Base-by-base conservation (phyloP, 2,329 filamentous ascomycete species). In the Apiospora rasikravindrae region DNA sequence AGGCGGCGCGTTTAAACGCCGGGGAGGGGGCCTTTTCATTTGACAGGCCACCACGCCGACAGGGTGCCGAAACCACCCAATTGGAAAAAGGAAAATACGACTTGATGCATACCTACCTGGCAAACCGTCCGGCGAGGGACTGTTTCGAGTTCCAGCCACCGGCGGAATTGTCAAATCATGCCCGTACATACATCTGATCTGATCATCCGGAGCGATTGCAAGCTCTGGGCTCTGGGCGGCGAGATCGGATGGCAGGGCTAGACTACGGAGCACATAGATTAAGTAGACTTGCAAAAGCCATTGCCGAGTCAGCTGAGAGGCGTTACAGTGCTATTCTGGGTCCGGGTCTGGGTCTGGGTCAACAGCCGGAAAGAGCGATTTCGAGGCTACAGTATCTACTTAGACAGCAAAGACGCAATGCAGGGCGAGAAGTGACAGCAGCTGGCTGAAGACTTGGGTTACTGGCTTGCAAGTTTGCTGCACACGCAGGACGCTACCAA, bases 81-180 rank as follows among this genome's bases (percentile, higher is more conserved):
- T 64, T 24, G 19, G 53, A 37, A 61, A 37, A 37, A 37, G n/a
- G 53, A 14, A 64, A 64, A 19, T 14, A 57, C 8, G 26, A 29
- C 4, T 14, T 2, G 11, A 64, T n/a, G 29, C 8, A 40, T n/a
- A 22, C 29, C 11, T 64, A 64, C 33, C n/a, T 64, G 22, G 33
- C 22, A 40, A 40, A 19, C 57, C 22, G n/a, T 64, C 33, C 33
- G 57, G 19, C 53, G 53, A 64, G 57, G 57, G 29, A 64, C n/a
- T 40, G 57, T 64, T 64, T 64, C 57, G 57, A n/a, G 33, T 40
- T 22, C 29, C 53, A 61, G 53, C 29, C 29, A 61, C 57, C 33
- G 22, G 19, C 29, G 7, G 10, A n/a, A 40, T 13, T 40, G 57
- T n/a, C 19, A 47, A 33, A 40, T 29, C 29, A n/a, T 40, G 57